Evolutionary conservation across 1,284 basidiomycete species (phyloP).

Genomic region (Melanopsichium pennsylvanicum): DNA sequence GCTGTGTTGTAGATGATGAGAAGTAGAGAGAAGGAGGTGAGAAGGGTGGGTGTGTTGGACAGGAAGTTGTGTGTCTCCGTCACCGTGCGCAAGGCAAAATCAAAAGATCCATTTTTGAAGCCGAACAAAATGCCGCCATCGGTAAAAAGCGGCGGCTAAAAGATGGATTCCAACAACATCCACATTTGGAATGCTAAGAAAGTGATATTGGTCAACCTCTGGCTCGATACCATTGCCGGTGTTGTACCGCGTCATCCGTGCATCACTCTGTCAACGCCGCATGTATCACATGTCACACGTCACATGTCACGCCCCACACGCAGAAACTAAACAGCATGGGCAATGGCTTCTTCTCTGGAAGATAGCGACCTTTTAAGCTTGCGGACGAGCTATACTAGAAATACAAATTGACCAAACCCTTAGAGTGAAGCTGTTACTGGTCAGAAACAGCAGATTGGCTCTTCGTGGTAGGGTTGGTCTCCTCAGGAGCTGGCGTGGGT

Average conservation of each 20-base stretch:
- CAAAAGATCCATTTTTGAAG: conserved; percentile 1
- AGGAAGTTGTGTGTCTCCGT: not conserved
- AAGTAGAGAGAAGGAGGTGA: not conserved
- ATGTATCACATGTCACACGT: too few relatives aligned
- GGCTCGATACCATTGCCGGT: too few relatives aligned
- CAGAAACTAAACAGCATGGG: too few relatives aligned
- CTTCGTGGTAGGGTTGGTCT: conserved; percentile 32
- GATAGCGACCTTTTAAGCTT: too few relatives aligned
- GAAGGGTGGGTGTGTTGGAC: not conserved
- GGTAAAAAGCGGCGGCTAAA: conserved; percentile 5
- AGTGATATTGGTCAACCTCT: too few relatives aligned
- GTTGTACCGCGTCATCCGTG: too few relatives aligned
- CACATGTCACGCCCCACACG: too few relatives aligned
- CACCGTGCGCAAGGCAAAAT: conserved; percentile 12
- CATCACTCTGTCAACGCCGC: too few relatives aligned
- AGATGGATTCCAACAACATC: not conserved
- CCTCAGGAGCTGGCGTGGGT: conserved; percentile 27
- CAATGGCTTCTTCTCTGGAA: too few relatives aligned
- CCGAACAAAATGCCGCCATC: conserved; percentile 33
- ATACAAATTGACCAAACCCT: not conserved
- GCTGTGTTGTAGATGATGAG: not conserved
- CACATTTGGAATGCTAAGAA: too few relatives aligned
- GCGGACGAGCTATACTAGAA: too few relatives aligned
- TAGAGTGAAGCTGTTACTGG: not conserved
- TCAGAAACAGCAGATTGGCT: conserved; percentile 5